Evolutionary conservation across 164 flowering plant species (phyloP), one percentile per base, ranked within the genome.

Genomic region (Tinospora cordifolia): DNA sequence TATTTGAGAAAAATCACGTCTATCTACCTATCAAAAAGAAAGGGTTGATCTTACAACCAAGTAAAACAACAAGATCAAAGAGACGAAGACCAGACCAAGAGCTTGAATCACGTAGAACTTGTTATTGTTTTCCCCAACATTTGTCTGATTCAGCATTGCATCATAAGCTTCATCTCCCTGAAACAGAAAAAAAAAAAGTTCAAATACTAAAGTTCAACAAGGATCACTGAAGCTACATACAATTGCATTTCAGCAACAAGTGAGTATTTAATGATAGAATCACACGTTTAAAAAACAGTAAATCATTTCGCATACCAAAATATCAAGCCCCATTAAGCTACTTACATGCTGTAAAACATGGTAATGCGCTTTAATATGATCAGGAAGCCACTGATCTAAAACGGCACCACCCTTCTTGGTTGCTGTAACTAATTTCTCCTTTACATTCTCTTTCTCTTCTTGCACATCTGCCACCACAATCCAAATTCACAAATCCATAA

Each of bases 321-420:
- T 40, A 60, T 14, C 36, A 58, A 66, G 14, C 47, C 9, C 34
- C 13, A 47, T 0, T 17, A 10, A 26, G 24, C 24, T 26, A 69
- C 78, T 75, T 79, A 82, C 98, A 73, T 66, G 75, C 66, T 87
- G 84, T 63, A 93, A 69, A 39, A 93, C 93, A 82, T 91, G 98
- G 79, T 87, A 90, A 0, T 79, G 75, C 36, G 83, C 67, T 82
- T 91, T 93, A 40, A 91, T 82, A 14, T 87, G 72, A 69, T 93
- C 98, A 0, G 98, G 87, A 46, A 93, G 82, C 83, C 88, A 87
- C 49, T 84, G 91, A 74, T 93, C 98, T 83, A 91, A 76, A 10
- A 91, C 90, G 0, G 93, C 94, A 24, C 84, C 82, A 46, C 96
- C 96, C 75, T 93, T 93, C 82, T 86, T 86, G 2, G 84, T 84